Evolutionary conservation across 1,139 yeast genomes (phyloP).

Genomic region (Kodamaea alishanica): DNA sequence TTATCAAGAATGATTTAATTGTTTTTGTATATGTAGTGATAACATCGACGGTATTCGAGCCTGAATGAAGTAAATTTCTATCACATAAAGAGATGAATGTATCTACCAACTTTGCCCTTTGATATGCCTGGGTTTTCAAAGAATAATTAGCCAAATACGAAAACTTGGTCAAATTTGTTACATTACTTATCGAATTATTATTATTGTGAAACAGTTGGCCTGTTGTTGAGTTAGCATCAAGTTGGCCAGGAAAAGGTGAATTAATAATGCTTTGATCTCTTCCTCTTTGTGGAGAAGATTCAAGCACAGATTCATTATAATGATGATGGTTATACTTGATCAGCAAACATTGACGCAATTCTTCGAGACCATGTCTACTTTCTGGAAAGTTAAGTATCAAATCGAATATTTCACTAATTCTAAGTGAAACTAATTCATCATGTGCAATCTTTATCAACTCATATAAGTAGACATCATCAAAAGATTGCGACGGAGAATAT

Average conservation of each 20-base stretch:
- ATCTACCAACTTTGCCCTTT: conserved; percentile 53
- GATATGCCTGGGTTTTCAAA: conserved; percentile 28
- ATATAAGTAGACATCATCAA: conserved; percentile 20
- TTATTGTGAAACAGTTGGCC: conserved; percentile 3
- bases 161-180: conserved; percentile 15
- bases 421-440: conserved; percentile 44
- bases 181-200: conserved; percentile 10
- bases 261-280: not conserved
- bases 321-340: conserved; percentile 18
- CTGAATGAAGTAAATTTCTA: conserved; percentile 65
- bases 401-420: conserved; percentile 64
- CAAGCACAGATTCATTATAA: conserved; percentile 6
- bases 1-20: conserved; percentile 63
- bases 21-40: conserved; percentile 68
- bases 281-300: conserved; percentile 1
- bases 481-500: conserved; percentile 13
- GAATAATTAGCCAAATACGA: conserved; percentile 21
- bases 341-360: conserved; percentile 51
- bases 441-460: conserved; percentile 40
- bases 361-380: conserved; percentile 59
- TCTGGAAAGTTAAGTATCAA: conserved; percentile 58
- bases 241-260: not conserved
- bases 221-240: not conserved
- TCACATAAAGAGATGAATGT: conserved; percentile 52
- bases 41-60: conserved; percentile 75